phyloP scores from a whole-genome alignment of 352 stramenopile genomes.

The Globisporangium canariense region DNA sequence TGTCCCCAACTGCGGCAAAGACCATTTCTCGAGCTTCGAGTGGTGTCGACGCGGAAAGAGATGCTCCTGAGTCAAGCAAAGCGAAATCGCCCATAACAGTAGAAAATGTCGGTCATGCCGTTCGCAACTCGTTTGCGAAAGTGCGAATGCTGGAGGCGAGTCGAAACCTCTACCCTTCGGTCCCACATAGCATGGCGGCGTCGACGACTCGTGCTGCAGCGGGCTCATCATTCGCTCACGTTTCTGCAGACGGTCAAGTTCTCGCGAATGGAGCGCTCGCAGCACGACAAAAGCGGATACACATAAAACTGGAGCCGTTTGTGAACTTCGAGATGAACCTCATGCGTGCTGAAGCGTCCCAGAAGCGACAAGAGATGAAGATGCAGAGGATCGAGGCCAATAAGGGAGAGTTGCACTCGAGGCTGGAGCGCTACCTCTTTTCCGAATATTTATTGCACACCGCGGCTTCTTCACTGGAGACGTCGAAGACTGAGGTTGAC shows the following conservation, averaged over 20 bases:
- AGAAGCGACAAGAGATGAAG: conserved; percentile 81
- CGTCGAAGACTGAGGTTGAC: conserved; percentile 67
- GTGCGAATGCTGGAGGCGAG: conserved; percentile 31
- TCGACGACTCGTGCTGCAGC: conserved; percentile 5
- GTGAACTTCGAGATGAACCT: conserved; percentile 85
- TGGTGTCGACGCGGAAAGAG: background rate
- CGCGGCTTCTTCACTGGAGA: conserved; percentile 47
- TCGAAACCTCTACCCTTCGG: conserved; percentile 36
- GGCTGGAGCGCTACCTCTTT: conserved; percentile 73
- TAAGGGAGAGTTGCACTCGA: conserved; percentile 73
- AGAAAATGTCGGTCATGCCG: conserved; percentile 27
- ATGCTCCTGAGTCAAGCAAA: conserved; percentile 6
- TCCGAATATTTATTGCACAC: conserved; percentile 78
- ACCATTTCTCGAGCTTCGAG: conserved; percentile 24
- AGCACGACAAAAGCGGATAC: conserved; percentile 39
- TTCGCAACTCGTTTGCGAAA: conserved; percentile 52
- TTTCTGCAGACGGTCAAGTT: conserved; percentile 24
- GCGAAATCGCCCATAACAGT: conserved; percentile 19
- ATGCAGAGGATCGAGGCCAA: conserved; percentile 83
- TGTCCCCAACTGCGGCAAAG: conserved; percentile 44
- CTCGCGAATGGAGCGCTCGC: conserved; percentile 21
- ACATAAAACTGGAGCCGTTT: conserved; percentile 77
- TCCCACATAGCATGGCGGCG: conserved; percentile 17
- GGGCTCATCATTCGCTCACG: conserved; percentile 10
- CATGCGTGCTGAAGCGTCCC: conserved; percentile 63